Conservation (phyloP, 768 basidiomycete species). For the Rubroboletus satanas region DNA sequence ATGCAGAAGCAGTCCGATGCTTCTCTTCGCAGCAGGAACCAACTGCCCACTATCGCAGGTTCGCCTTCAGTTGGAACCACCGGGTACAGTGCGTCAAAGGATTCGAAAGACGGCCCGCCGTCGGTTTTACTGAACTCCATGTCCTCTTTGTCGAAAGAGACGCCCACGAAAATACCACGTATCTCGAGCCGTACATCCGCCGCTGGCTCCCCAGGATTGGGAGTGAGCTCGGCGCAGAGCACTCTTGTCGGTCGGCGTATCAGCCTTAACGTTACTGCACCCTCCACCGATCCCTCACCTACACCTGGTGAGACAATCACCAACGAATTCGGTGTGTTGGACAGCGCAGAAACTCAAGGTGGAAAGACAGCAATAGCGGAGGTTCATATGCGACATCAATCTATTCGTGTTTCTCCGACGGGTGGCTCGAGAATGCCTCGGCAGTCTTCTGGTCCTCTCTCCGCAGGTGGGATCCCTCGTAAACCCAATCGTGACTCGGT, state of each 20-base stretch:
- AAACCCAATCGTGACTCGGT: conserved; percentile 77
- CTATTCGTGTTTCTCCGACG: conserved; percentile 65
- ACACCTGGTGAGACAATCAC: conserved; percentile 42
- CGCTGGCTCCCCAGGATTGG: conserved; percentile 65
- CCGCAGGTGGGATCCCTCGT: conserved; percentile 48
- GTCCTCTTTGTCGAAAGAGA: conserved; percentile 64
- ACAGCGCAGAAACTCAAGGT: conserved; percentile 49
- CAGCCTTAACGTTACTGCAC: conserved; percentile 56
- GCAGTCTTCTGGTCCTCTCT: conserved; percentile 50
- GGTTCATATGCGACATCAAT: conserved; percentile 45
- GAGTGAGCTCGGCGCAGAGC: conserved; percentile 50
- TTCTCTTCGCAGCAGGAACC: conserved; percentile 70
- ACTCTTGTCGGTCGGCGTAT: conserved; percentile 55
- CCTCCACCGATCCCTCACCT: conserved; percentile 66
- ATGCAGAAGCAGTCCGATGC: conserved; percentile 85
- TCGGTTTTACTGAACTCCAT: conserved; percentile 51
- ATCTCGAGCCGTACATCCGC: conserved; percentile 84
- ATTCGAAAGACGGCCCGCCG: conserved; percentile 53
- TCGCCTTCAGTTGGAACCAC: conserved; percentile 82
- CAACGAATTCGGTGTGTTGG: conserved; percentile 82
- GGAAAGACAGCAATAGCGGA: conserved; percentile 37
- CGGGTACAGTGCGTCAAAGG: conserved; percentile 49
- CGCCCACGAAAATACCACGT: conserved; percentile 89
- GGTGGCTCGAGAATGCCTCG: conserved; percentile 60
- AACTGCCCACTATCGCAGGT: conserved; percentile 88